A percentile compares a stretch with the other conserved stretches of the same genome.
Conservation (phyloP, 78 protist genomes). For the Dictyostelium discoideum region dicty_2.7 NC_007090.3:908501-909000, state of each 20-base stretch:
- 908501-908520: too few species aligned
- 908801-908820: too few species aligned
- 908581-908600: too few species aligned
- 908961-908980: slow-evolving; percentile 44
- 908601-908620: background rate
- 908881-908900: slow-evolving; percentile 38
- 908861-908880: slow-evolving; percentile 4
- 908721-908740: background rate
- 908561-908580: too few species aligned
- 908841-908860: background rate
- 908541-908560: too few species aligned
- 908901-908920: slow-evolving; percentile 76
- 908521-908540: too few species aligned
- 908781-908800: too few species aligned
- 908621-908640: background rate
- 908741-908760: background rate
- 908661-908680: too few species aligned
- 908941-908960: slow-evolving; percentile 59
- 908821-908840: background rate
- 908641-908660: too few species aligned
- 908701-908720: too few species aligned
- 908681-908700: background rate
- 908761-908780: too few species aligned
- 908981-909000: slow-evolving; percentile 10
- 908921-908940: slow-evolving; percentile 57